These are phyloP conservation scores for Kwoniella sp. DNA, from an alignment of 768 basidiomycete species.

Conservation along the genomic window DNA sequence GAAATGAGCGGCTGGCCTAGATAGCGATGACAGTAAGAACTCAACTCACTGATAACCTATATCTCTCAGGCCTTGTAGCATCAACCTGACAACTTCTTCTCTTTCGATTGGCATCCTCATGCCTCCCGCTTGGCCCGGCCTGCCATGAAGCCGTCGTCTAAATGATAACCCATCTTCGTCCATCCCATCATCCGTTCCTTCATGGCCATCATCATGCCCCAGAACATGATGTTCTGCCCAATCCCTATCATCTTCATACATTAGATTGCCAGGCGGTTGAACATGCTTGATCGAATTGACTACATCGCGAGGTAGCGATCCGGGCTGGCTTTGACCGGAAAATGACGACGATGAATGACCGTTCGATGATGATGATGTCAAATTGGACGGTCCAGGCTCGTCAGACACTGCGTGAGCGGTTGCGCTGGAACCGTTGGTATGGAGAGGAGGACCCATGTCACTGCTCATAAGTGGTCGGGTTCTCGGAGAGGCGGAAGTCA, in stretches of 20 bases:
- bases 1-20: no score
- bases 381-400: constrained; percentile 18
- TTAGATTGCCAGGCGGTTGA: constrained; percentile 29
- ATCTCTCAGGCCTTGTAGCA: constrained; percentile 85
- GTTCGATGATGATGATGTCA: constrained; percentile 21
- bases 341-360: constrained; percentile 8
- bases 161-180: constrained; percentile 2
- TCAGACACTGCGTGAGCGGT: neutral
- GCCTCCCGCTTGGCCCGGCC: constrained; percentile 14
- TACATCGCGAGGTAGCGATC: constrained; percentile 18
- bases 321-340: neutral
- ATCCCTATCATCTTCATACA: constrained; percentile 50
- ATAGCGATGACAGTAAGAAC: neutral
- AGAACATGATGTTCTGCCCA: constrained; percentile 27
- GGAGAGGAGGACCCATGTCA: constrained; percentile 29
- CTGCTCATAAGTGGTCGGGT: neutral
- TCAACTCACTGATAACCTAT: constrained; percentile 67
- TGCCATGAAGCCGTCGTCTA: neutral
- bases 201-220: constrained; percentile 1
- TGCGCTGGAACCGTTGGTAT: constrained; percentile 20
- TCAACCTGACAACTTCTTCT: constrained; percentile 86
- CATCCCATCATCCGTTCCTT: constrained; percentile 13
- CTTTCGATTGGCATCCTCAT: constrained; percentile 63
- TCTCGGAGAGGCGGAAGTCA: neutral
- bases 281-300: constrained; percentile 29